Base-by-base conservation (phyloP, 352 stramenopile species). In the Globisporangium viniferum region DNA sequence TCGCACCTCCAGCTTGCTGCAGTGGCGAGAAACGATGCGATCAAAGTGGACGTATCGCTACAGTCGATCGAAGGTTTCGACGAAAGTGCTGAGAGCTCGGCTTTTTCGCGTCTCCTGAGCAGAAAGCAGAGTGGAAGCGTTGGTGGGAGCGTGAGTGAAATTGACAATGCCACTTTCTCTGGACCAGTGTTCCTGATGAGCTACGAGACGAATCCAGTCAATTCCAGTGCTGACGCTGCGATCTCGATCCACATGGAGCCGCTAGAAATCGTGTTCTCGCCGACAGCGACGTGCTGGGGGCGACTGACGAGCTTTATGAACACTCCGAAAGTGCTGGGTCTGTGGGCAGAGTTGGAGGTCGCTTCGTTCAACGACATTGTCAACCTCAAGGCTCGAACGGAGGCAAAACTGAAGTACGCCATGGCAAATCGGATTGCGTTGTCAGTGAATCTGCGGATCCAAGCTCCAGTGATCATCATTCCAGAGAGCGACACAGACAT, bases 281-380 rank as follows among this genome's bases (percentile, higher is more conserved):
- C 89, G 53, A 96, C 89, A 36, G 88, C 89, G 58, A 72, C 78
- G 41, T 96, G 89, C 49, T 96, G 89, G 89, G 85, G 81, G 5
- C 81, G 88, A 15, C 69, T 95, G 54, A 74, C 80, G 14, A 82
- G 78, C 7, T 96, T 94, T 64, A 62, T 92, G 67, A 88, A 90
- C 64, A 94, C 88, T 36, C 88, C 89, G 24, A 80, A 91, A 67
- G 80, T 76, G 22, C 71, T 95, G 54, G 89, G 88, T 5, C 64
- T 95, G 22, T 96, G 89, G 89, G 86, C 86, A 18, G 89, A 96
- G 73, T 74, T 96, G 54, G 88, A 96, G 73, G 88, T 96, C 20
- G 87, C 89, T 2, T 94, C 88, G 57, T 91, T 96, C 59, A 96
- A 96, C 68, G 86, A 95, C 33, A 94, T 96, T 58, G 88, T 95